Evolutionary conservation across 2,329 filamentous ascomycete genomes (phyloP).

Genomic region (Aspergillus vadensis): DNA sequence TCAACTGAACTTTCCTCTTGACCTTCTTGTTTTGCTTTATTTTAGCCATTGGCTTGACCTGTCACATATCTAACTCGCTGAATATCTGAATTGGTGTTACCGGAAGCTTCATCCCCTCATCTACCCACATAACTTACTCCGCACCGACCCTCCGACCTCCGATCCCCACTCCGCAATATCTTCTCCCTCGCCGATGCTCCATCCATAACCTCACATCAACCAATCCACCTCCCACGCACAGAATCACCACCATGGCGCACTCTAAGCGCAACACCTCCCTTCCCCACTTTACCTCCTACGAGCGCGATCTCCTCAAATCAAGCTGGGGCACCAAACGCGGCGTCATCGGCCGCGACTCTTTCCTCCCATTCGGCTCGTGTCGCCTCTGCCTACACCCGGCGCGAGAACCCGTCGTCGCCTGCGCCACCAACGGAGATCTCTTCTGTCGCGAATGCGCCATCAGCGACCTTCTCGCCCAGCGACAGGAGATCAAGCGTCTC

Average conservation of each 20-base stretch:
- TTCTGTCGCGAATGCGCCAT: slow-evolving; percentile 96
- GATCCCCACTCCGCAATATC: slow-evolving; percentile 2
- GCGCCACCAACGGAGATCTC: slow-evolving; percentile 74
- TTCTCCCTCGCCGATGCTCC: neutral
- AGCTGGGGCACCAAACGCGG: slow-evolving; percentile 81
- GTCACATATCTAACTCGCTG: neutral
- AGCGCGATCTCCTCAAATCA: slow-evolving; percentile 77
- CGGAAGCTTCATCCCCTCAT: neutral
- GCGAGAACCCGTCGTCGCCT: slow-evolving; percentile 82
- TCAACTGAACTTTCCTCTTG: neutral
- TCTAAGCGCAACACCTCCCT: slow-evolving; percentile 86
- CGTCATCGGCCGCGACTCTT: slow-evolving; percentile 86
- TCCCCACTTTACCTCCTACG: slow-evolving; percentile 90
- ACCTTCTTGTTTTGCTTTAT: neutral
- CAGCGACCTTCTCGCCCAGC: slow-evolving; percentile 84
- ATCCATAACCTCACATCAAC: neutral
- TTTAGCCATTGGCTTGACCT: neutral
- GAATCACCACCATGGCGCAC: slow-evolving; percentile 41
- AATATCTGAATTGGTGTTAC: neutral
- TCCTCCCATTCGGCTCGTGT: slow-evolving; percentile 87
- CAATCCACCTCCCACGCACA: neutral
- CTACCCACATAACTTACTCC: neutral
- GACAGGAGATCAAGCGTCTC: slow-evolving; percentile 83
- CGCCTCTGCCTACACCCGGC: slow-evolving; percentile 81
- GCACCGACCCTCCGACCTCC: neutral